phyloP scores from a whole-genome alignment of 176 grass and related monocot species.

The Canna indica region DNA sequence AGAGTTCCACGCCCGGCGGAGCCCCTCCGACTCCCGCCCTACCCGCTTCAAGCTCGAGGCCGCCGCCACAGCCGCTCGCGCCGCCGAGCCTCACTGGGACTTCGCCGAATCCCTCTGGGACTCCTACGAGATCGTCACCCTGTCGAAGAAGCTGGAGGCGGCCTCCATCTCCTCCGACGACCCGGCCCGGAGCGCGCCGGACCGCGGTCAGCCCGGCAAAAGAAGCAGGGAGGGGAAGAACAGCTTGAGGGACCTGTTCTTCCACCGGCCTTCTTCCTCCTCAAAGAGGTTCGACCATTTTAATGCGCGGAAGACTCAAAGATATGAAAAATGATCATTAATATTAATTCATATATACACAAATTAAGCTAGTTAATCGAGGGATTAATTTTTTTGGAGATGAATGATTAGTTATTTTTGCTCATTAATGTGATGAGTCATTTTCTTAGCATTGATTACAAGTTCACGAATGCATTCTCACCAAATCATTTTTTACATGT shows the following conservation, averaged over 20 bases:
- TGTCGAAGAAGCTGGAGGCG: slow-evolving; percentile 67
- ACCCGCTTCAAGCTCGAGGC: slow-evolving; percentile 80
- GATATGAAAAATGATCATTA: too few relatives aligned
- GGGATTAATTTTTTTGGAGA: too few relatives aligned
- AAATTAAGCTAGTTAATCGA: too few relatives aligned
- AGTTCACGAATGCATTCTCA: too few relatives aligned
- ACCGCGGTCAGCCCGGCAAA: slow-evolving; percentile 19
- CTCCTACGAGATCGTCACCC: slow-evolving; percentile 67
- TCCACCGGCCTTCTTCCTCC: slow-evolving; percentile 30
- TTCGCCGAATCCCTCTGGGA: slow-evolving; percentile 69
- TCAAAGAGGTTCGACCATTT: background rate
- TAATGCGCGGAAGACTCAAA: background rate
- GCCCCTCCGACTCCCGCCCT: slow-evolving; percentile 20
- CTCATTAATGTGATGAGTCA: too few relatives aligned
- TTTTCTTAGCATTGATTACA: too few relatives aligned
- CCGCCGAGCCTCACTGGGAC: slow-evolving; percentile 27
- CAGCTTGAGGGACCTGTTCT: slow-evolving; percentile 45
- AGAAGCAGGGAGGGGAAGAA: slow-evolving; percentile 33
- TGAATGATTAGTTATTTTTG: too few relatives aligned
- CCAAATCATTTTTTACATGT: too few relatives aligned
- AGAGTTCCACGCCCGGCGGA: slow-evolving; percentile 7
- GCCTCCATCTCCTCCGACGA: slow-evolving; percentile 36
- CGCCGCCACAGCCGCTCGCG: background rate
- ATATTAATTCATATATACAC: too few relatives aligned
- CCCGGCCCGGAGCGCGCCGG: background rate